Base-by-base conservation (phyloP, 2,329 filamentous ascomycete species). In the Microdochium paspali region DNA sequence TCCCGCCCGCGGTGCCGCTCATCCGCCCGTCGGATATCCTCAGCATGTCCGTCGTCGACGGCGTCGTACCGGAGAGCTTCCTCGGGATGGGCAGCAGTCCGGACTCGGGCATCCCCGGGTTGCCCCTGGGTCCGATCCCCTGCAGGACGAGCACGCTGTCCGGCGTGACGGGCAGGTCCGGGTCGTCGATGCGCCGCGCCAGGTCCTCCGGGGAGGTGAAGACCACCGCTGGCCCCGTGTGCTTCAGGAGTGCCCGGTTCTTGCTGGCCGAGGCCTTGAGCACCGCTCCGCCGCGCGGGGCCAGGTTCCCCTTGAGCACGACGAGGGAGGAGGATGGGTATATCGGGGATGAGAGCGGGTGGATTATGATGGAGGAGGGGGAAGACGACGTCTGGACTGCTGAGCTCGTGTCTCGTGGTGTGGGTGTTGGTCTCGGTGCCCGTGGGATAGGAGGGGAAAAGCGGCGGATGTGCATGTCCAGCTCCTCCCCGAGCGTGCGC, bases 41-140 rank as follows among this genome's bases (percentile, higher is more conserved):
- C 3, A 93, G 80, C 62, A 95, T 83, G 51, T 95, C 93, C 13
- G 71, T 76, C 4, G 95, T 76, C 9, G 85, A 85, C 1, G 81
- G 81, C 84, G 81, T 0, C 86, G 88, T 35, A 12, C 31, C 31
- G 10, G 10, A 15, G 25, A 84, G 81, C 45, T 90, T 89, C 59
- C 90, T 86, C 15, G 95, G 81, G 23, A 79, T 77, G 0, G 75
- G 75, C 1, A 79, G 68, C 24, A 78, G 61, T 0, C 75, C 75
- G 48, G 93, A 89, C 65, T 96, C 90, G 1, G 90, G 90, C 90
- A 96, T 96, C 12, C 90, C 90, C 0, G 90, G 90, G 2, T 88
- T 89, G 20, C 90, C 90, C 46, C 93, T 87, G 0, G 90, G 90
- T 0, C 90, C 90, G 58, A 96, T 91, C 51, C 90, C 90, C 53